These are phyloP conservation scores for Triticum dicoccoides DNA, from an alignment of 176 grass and related monocot genomes.

Conservation along the genomic window DNA sequence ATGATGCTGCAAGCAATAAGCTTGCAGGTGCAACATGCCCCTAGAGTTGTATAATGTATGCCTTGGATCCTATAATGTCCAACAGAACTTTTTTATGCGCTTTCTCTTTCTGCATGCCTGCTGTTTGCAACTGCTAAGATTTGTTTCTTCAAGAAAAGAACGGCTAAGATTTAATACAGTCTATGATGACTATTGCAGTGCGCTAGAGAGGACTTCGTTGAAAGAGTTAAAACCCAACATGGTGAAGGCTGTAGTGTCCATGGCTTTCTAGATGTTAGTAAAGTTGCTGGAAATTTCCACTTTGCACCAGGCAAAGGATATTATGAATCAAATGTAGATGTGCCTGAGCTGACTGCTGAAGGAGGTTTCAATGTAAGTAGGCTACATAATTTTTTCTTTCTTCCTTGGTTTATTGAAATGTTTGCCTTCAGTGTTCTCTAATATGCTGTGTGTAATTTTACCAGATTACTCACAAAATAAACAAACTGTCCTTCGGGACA, in stretches of 20 bases:
- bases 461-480: conserved; percentile 95
- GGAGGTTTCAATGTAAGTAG: conserved; percentile 85
- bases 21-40: not conserved
- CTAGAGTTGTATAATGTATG: conserved; percentile 5
- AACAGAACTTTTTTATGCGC: not conserved
- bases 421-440: conserved; percentile 3
- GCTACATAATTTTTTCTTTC: not conserved
- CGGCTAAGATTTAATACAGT: conserved; percentile 14
- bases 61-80: not conserved
- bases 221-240: conserved; percentile 80
- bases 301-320: conserved; percentile 92
- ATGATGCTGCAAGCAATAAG: not conserved
- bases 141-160: not conserved
- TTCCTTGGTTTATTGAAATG: not conserved
- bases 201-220: conserved; percentile 82
- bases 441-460: conserved; percentile 27
- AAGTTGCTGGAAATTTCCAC: conserved; percentile 97
- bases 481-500: conserved; percentile 88
- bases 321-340: conserved; percentile 73
- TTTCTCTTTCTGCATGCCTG: conserved; percentile 4
- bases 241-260: conserved; percentile 92
- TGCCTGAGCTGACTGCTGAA: conserved; percentile 59
- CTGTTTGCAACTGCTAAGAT: conserved; percentile 1
- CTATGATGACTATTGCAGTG: conserved; percentile 48
- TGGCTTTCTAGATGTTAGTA: conserved; percentile 90